Evolutionary conservation across 225 moss, liverwort and hornwort genomes (phyloP), one percentile per base, ranked within the genome.

Genomic region (Anthoceros angustus): DNA sequence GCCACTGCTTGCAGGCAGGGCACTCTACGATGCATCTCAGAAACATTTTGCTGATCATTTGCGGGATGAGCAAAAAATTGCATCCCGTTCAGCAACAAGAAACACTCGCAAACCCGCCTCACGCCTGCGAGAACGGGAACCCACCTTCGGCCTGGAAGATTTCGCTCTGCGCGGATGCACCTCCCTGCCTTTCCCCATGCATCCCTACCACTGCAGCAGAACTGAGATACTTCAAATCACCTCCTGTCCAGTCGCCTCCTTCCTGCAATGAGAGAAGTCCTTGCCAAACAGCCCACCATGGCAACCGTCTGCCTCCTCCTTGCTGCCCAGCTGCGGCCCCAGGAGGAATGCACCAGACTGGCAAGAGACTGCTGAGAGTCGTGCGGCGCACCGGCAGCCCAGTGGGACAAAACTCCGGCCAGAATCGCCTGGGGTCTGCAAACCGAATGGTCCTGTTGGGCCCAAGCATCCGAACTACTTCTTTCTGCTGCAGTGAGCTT

Each of bases 141-240:
- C 32, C 32, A 55, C 55, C 55, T 55, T 55, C 55, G 55, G 55
- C 18, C 14, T 55, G 55, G 55, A 18, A 18, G 55, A 9, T 20
- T 55, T 55, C 14, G 55, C 55, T 23, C 23, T 55, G 6, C 55
- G 55, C 55, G 55, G 55, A 20, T 55, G 55, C 55, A 20, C n/a
- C 23, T 55, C 55, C 55, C 55, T 55, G 55, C 55, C 14, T 55
- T 55, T 55, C 55, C 55, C 55, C 55, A 55, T 55, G 55, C 55
- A 55, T 20, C 14, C 55, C 55, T 55, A 23, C 55, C 8, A 15
- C 55, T 55, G n/a, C 55, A 48, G 2, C 46, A 55, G n/a, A 55
- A 55, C n/a, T 32, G 32, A 32, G 32, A 23, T 55, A 6, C 55
- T 20, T 15, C 55, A 8, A 20, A 55, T 20, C 14, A 9, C 18